Base-by-base conservation (phyloP, 495 filamentous ascomycete genomes). In the Penicillium silybi region DNA sequence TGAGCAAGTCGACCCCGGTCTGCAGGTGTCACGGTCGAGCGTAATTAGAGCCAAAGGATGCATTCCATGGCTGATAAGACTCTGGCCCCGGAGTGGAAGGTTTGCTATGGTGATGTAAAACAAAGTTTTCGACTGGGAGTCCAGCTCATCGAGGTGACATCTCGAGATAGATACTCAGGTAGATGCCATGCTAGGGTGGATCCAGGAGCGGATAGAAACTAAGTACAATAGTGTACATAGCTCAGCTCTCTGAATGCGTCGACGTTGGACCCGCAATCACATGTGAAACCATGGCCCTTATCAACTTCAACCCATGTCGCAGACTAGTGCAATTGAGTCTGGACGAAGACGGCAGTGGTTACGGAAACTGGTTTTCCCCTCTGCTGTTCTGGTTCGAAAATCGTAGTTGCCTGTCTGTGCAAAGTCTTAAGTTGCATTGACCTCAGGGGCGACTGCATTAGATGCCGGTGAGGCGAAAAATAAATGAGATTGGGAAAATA, bases 231-330 rank as follows among this genome's bases (percentile, higher is more conserved):
- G n/a, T n/a, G n/a, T 23, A 23, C 6, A 6, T 23, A 2, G 22
- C 2, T 2, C 3, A 23, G 5, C 44, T 38, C 15, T 19, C 45
- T 49, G 45, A 52, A 63, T 58, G 57, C 49, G 53, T 54, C 56
- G 48, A 61, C 48, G 50, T 49, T 53, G 57, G 69, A 73, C 68
- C 69, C 69, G 57, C 69, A 64, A 67, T 73, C 69, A 73, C 69
- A 72, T 72, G 69, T 60, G 48, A 56, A 48, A 54, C 29, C 20
- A 19, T 25, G 26, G 22, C 3, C 32, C 51, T 63, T 61, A 63
- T 63, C 57, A 61, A 27, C 15, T 25, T 3, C 8, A 46, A 27
- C 19, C 41, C 29, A 29, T 45, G 49, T 39, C 22, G 10, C 29
- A 23, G 42, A 43, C 23, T n/a, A 39, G 41, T 49, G 23, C 52